Base-by-base conservation (phyloP, 75 land plant genomes). In the Selaginella moellendorffii region DNA sequence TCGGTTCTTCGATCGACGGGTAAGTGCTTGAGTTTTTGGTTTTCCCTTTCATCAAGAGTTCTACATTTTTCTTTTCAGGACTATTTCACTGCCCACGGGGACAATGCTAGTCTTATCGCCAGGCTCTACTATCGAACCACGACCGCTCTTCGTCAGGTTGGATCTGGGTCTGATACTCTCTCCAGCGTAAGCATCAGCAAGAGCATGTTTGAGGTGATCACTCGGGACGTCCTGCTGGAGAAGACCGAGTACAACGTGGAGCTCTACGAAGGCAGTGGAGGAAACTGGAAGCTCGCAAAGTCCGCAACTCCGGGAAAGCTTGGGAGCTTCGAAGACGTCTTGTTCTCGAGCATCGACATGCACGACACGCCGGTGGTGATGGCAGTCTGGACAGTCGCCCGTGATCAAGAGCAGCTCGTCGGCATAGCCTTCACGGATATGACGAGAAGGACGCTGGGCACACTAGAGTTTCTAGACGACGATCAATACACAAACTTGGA, bases 321-420 rank as follows among this genome's bases (percentile, higher is more conserved):
- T 36, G 90, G 90, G 17, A 78, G 80, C 70, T 93, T 88, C 78
- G 98, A 93, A 75, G 98, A 93, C 62, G 65, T 85, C 70, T 67
- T 93, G 53, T 93, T 88, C 80, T 85, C 96, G 27, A 93, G 82
- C 77, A 88, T 83, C 69, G 98, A 93, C 56, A 93, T 93, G 98
- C 87, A 93, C 74, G 98, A 93, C 54, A 67, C 87, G n/a, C 98
- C 98, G 51, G 86, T 77, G 1, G 77, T 79, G 24, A 77, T 93
- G 64, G 84, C 98, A 29, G 66, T 93, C 2, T 65, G 63, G 27
- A 75, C 79, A 23, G 68, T 51, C 29, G 67, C 77, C 29, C 87
- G 81, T 64, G 90, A 83, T 31, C 85, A 80, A 72, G 87, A 84
- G 22, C 80, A 73, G 27, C 79, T 70, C 23, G 65, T 93, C 22